Evolutionary conservation across 2,329 filamentous ascomycete genomes (phyloP), one percentile per base, ranked within the genome.

Genomic region (Hypomyces rosellus): DNA sequence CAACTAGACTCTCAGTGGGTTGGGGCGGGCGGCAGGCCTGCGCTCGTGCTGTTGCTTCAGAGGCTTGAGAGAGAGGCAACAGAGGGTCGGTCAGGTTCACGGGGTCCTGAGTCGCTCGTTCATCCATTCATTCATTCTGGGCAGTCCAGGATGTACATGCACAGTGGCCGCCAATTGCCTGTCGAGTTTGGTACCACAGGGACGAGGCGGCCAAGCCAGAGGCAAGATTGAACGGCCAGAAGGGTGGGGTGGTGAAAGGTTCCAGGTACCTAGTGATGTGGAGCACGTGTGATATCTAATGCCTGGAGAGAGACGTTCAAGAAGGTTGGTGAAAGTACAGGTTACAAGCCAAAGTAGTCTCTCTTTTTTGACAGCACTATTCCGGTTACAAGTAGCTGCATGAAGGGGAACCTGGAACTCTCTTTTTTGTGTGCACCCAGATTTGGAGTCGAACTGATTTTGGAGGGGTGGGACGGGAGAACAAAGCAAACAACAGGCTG

Each of bases 41-140:
- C 14, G 48, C 40, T 43, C 33, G 48, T 46, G 36, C 37, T 37
- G 37, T 36, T 34, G 46, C 20, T 25, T 30, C 34, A 22, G 14
- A 34, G 36, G 18, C 20, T 36, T 43, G 42, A 30, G 18, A 33
- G 40, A 25, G 18, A 30, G 38, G 39, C 40, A 38, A 15, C 46
- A 49, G 45, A 48, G 48, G 46, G 50, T 49, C 50, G 46, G 50
- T 45, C 50, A 45, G 45, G 49, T 34, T 45, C 49, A 51, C 38
- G 40, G 47, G 50, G 50, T 36, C 37, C 48, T 39, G 48, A 43
- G 44, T 51, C 47, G 46, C 41, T 20, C 25, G 14, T n/a, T 14
- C 38, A 30, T 25, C 22, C 4, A 25, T 7, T 25, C 22, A 7
- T 7, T 25, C 22, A 7, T 7, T 25, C 7, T 7, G 20, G 3